Base-by-base conservation (phyloP, 306 rosid species). In the Canavalia gladiata region DNA sequence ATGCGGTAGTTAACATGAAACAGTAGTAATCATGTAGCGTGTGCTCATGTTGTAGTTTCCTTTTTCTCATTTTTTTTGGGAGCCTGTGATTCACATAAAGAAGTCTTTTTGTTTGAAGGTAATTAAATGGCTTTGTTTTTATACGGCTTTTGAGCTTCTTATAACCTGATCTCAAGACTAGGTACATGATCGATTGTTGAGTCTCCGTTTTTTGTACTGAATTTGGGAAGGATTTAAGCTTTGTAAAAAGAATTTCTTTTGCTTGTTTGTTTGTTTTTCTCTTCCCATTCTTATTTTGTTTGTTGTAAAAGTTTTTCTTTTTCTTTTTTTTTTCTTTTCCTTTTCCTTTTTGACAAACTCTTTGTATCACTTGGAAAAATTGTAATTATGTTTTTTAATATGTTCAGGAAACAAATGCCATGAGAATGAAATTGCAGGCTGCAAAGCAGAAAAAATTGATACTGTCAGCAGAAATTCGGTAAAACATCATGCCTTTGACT, bases 401-500 rank as follows among this genome's bases (percentile, higher is more conserved):
- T 73, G 63, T 74, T 68, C 88, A 94, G 98, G 97, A 91, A 72
- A 77, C 92, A 51, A 90, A 85, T 46, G 72, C 77, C 81, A 79
- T 45, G 88, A 91, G 90, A 85, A 84, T 71, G 66, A 91, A 81
- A 82, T 72, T 91, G 83, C 86, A 78, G 73, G 60, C 74, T 54
- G 82, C 87, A 85, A 87, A 90, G 73, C 90, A 84, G 81, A 91
- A 85, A 79, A 91, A 68, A 85, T 41, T 76, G 84, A 85, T 62
- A 25, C 87, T 94, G n/a, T 63, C 83, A 1, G 88, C 90, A 2
- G 98, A 94, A 89, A 92, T 94, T 79, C 76, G 93, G 98, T 94
- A 89, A 78, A 54, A 9, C 37, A 63, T 51, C 54, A 28, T 39
- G 7, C 54, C 49, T 37, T 50, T 4, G 56, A 6, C 12, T 66